Evolutionary conservation across 176 grass and related monocot species (phyloP).

Genomic region (Eremochloa ophiuroides): DNA sequence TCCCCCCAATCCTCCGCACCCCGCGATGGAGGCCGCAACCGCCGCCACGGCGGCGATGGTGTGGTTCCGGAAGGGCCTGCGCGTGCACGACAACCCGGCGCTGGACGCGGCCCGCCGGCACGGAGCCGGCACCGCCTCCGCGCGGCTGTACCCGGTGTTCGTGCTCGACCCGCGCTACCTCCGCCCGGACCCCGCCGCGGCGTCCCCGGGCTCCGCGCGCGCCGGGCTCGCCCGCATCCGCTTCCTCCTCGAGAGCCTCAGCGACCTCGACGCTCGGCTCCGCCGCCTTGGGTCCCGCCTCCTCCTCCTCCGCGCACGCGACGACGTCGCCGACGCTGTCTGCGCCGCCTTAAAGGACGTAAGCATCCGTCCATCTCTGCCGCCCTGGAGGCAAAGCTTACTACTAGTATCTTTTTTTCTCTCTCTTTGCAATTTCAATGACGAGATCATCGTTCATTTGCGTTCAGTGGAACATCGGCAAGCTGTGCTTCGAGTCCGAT

Average conservation of each 20-base stretch:
- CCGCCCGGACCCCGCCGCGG: constrained; percentile 47
- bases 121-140: neutral
- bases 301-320: constrained; percentile 59
- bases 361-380: neutral
- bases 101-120: constrained; percentile 50
- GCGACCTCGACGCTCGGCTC: constrained; percentile 71
- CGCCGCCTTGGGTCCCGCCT: constrained; percentile 63
- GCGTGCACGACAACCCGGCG: constrained; percentile 91
- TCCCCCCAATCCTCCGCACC: neutral
- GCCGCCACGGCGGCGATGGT: constrained; percentile 57
- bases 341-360: constrained; percentile 74
- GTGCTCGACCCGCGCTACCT: constrained; percentile 85
- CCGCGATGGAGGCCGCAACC: constrained; percentile 27
- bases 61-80: constrained; percentile 89
- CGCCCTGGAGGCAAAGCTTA: neutral
- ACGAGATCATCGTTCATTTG: constrained; percentile 3
- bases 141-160: constrained; percentile 77
- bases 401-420: neutral
- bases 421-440: neutral
- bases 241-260: constrained; percentile 85
- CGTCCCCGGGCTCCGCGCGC: constrained; percentile 64
- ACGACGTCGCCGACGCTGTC: constrained; percentile 51
- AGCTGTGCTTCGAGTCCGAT: constrained; percentile 86
- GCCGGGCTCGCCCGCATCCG: constrained; percentile 58
- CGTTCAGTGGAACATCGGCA: constrained; percentile 77